Base-by-base conservation (phyloP, 1,139 yeast species). In the Saccharomycopsis hybrid region DNA sequence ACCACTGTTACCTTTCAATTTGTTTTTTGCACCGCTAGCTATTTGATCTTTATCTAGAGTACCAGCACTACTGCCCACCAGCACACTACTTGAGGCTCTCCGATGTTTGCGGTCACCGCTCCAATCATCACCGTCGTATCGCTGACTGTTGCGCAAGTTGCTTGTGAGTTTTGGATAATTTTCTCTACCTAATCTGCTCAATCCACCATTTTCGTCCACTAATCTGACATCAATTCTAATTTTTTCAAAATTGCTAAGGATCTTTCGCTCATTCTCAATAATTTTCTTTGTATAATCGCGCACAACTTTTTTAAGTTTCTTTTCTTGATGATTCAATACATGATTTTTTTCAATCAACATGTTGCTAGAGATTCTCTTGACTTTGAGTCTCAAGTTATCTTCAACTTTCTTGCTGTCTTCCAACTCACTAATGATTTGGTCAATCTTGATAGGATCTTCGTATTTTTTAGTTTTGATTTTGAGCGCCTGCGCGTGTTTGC, bases 221-320 rank as follows among this genome's bases (percentile, higher is more conserved):
- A 83, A 76, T 58, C 97, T 70, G 41, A 87, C 79, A 60, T 85
- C 95, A 27, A 77, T 65, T 37, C 95, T 72, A 32, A 86, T 79
- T 52, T 78, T 78, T 61, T 88, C 96, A 68, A 95, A 73, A 38
- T 84, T 76, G 53, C 82, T 77, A 52, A 92, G 72, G 43, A 87
- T 80, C 58, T 86, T 83, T 43, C 98, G 76, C 66, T 90, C 97
- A 57, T 83, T 86, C 54, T 88, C 96, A 45, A 92, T 89, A 60
- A 82, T 80, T 57, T 81, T 80, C 55, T 86, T 69, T 0, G 88
- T 78, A 56, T 77, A 81, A 44, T 72, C 75, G 54, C 80, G 80
- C 50, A 92, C 68, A 38, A 80, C 68, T 31, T 66, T 65, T 52
- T 73, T 74, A 41, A 88, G 62, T 60, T 77, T 80, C 2, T 61